Conservation (phyloP, 768 basidiomycete genomes). For the Rhodotorula babjevae region DNA sequence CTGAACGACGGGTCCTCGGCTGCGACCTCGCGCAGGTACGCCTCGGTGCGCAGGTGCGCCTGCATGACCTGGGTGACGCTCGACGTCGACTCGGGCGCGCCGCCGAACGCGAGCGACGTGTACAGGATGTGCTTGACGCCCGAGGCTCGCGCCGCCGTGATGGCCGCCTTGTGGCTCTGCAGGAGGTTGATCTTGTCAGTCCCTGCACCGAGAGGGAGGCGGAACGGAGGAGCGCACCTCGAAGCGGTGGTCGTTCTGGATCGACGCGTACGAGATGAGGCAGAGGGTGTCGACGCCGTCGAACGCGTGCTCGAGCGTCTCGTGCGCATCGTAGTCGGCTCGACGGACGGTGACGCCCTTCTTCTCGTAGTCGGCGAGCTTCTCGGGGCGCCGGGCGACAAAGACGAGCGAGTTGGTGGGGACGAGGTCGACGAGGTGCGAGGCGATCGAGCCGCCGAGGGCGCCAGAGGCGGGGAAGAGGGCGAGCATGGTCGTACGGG, state of each 20-base stretch:
- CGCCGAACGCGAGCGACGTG: slow-evolving; percentile 2
- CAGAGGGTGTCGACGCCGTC: background rate
- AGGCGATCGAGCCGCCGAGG: slow-evolving; percentile 2
- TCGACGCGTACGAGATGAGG: background rate
- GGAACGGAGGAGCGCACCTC: background rate
- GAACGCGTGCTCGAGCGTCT: background rate
- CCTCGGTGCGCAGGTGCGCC: slow-evolving; percentile 1
- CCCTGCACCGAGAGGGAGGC: fast-evolving
- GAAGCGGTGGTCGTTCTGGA: slow-evolving; percentile 12
- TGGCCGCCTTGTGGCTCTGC: background rate
- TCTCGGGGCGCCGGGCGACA: background rate
- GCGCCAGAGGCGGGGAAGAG: slow-evolving; percentile 3
- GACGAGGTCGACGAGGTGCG: background rate
- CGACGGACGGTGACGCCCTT: background rate
- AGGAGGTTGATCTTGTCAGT: background rate
- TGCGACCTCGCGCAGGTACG: background rate
- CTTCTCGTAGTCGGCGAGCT: background rate
- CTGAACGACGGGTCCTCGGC: background rate
- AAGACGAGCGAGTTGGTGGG: background rate
- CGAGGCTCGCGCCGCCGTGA: background rate
- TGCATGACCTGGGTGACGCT: slow-evolving; percentile 4
- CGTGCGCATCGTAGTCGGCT: background rate
- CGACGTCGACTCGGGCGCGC: background rate
- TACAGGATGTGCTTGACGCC: background rate
- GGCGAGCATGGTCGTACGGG: background rate